Percentiles rank a stretch among this genome's conserved stretches.
These are phyloP conservation scores for Cicer pinnatifidum DNA, from an alignment of 306 rosid species.

Conservation along the genomic window DNA sequence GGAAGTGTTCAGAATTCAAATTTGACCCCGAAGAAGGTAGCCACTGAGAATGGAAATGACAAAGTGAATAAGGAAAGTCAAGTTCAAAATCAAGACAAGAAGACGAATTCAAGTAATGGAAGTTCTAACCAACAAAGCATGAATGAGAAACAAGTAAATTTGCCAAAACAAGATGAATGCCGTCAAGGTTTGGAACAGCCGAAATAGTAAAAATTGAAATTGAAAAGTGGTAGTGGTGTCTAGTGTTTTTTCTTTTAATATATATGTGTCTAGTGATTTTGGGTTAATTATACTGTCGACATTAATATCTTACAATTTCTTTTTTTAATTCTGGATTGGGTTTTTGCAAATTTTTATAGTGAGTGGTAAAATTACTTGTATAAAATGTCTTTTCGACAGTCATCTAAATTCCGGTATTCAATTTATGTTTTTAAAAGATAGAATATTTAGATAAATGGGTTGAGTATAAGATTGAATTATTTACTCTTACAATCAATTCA, in stretches of 20 bases:
- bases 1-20: constrained; percentile 37
- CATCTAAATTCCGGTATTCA: not conserved
- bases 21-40: constrained; percentile 20
- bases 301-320: not conserved
- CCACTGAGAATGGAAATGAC: constrained; percentile 43
- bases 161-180: constrained; percentile 42
- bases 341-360: not conserved
- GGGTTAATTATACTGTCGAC: not conserved
- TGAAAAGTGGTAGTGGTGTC: constrained; percentile 20
- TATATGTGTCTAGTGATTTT: not conserved
- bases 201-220: constrained; percentile 32
- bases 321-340: not conserved
- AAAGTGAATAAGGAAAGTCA: constrained; percentile 36
- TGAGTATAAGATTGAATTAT: too few relatives aligned
- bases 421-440: not conserved
- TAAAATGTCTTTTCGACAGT: not conserved
- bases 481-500: too few relatives aligned
- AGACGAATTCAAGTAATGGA: constrained; percentile 34
- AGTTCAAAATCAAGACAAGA: constrained; percentile 34
- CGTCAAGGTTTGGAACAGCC: constrained; percentile 33
- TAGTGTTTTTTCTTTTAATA: not conserved
- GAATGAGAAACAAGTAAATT: constrained; percentile 43
- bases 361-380: not conserved
- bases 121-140: constrained; percentile 45
- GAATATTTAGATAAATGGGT: not conserved